Evolutionary conservation across 768 basidiomycete species (phyloP).

Genomic region (Boletus patriciae): DNA sequence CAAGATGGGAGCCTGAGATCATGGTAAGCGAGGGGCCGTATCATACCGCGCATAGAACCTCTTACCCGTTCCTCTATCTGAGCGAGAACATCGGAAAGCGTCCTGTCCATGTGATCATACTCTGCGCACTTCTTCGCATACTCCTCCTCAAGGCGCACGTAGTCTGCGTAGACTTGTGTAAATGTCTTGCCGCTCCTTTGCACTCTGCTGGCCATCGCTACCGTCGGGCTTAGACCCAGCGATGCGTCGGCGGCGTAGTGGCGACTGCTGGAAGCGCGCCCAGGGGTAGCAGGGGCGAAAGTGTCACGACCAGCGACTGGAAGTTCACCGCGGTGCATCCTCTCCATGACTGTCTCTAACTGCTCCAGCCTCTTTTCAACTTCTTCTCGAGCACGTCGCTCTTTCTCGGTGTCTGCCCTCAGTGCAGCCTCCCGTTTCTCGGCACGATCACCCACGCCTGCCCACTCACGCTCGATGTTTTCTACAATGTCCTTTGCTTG

Average conservation of each 20-base stretch:
- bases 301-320: conserved; percentile 51
- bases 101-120: conserved; percentile 80
- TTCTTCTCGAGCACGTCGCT: conserved; percentile 65
- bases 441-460: conserved; percentile 65
- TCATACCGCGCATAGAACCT: background rate
- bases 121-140: conserved; percentile 76
- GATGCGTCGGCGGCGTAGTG: conserved; percentile 53
- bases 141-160: conserved; percentile 82
- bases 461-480: conserved; percentile 80
- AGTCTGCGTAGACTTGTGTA: conserved; percentile 92
- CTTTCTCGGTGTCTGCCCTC: conserved; percentile 69
- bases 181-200: conserved; percentile 87
- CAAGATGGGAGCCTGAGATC: conserved; percentile 77
- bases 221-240: conserved; percentile 81
- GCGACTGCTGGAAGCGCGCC: conserved; percentile 41
- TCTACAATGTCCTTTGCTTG: conserved; percentile 83
- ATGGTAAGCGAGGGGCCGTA: background rate
- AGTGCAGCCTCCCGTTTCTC: conserved; percentile 66
- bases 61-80: conserved; percentile 88
- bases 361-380: conserved; percentile 72
- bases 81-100: conserved; percentile 73
- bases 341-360: conserved; percentile 68
- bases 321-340: conserved; percentile 71
- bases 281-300: conserved; percentile 39
- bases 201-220: conserved; percentile 77